A percentile compares a stretch with the other conserved stretches of the same genome.
These are phyloP conservation scores for Capsicum rhomboideum DNA, from an alignment of 257 asterid genomes.

Conservation along the genomic window DNA sequence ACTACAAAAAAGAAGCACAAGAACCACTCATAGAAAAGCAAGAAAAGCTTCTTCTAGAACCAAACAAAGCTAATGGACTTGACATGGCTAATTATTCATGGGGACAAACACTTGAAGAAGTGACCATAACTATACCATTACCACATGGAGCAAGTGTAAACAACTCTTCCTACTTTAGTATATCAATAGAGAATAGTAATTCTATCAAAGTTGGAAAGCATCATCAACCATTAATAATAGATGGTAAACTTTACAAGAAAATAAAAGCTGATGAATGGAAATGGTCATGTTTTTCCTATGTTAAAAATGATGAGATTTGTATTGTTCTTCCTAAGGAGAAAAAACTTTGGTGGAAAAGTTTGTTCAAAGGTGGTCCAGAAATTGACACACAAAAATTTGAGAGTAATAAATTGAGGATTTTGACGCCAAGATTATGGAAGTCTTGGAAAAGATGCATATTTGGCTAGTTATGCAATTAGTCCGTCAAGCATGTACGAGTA, in stretches of 20 bases:
- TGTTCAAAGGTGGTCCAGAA: too few relatives aligned
- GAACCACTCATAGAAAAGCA: slow-evolving; percentile 9
- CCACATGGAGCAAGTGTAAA: slow-evolving; percentile 61
- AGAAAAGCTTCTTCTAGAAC: not conserved
- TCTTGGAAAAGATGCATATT: too few relatives aligned
- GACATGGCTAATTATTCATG: slow-evolving; percentile 26
- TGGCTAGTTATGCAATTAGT: too few relatives aligned
- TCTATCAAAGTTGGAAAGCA: slow-evolving; percentile 53
- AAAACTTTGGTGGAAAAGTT: too few relatives aligned
- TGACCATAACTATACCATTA: slow-evolving; percentile 13
- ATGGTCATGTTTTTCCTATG: slow-evolving; percentile 4
- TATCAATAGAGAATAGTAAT: slow-evolving; percentile 46
- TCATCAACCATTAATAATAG: slow-evolving; percentile 47
- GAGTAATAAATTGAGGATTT: too few relatives aligned
- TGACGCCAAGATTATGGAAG: too few relatives aligned
- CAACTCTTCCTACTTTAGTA: slow-evolving; percentile 5
- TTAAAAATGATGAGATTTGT: not conserved
- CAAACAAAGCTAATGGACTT: not conserved
- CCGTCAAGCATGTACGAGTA: too few relatives aligned
- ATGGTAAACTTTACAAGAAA: slow-evolving; percentile 11
- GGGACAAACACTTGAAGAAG: slow-evolving; percentile 32
- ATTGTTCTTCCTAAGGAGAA: too few relatives aligned
- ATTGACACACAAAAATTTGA: too few relatives aligned
- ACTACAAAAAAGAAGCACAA: slow-evolving; percentile 30
- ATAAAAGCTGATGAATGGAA: slow-evolving; percentile 11